Evolutionary conservation across 306 rosid genomes (phyloP), one percentile per base, ranked within the genome.

Genomic region (Senna tora): DNA sequence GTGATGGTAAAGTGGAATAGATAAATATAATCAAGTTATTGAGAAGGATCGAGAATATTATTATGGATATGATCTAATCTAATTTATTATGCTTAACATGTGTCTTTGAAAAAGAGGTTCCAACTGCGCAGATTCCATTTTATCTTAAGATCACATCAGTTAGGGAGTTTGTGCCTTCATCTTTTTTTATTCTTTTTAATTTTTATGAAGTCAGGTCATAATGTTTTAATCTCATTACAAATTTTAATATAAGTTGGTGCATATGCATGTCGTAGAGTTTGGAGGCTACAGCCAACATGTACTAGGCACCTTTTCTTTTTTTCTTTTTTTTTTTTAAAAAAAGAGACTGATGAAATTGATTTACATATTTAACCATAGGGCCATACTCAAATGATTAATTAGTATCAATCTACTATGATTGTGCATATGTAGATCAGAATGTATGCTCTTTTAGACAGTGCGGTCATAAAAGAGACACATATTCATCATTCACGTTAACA

Each of bases 111-210:
- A 16, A 49, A 25, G 53, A 60, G 74, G 46, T 73, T 73, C 73
- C 82, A 72, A 71, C 78, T 25, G 11, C 21, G 41, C 2, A 78
- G 82, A 78, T 72, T 78, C 73, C 77, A 19, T 13, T 54, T 63
- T 54, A 71, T 41, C 59, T 39, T 17, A n/a, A 46, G n/a, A 58
- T 39, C 74, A 38, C 42, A 60, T 22, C 34, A 25, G 11, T 6
- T 13, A 2, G 38, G 15, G 49, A 34, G 45, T 38, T 19, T 43
- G 14, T 54, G 28, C 39, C 39, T 25, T 25, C 30, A 25, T 70
- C 32, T 11, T 65, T 41, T 43, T 11, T 65, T 41, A 5, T 69
- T 16, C 55, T 22, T 70, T 62, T 36, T 65, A 9, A 9, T 7
- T 41, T 41, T 46, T 5, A 10, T 51, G 9, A 60, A 0, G 50